Percentiles rank a stretch among this genome's conserved stretches.
Evolutionary conservation across 805 yeast species (phyloP).

Genomic region (Lachancea waltii): DNA sequence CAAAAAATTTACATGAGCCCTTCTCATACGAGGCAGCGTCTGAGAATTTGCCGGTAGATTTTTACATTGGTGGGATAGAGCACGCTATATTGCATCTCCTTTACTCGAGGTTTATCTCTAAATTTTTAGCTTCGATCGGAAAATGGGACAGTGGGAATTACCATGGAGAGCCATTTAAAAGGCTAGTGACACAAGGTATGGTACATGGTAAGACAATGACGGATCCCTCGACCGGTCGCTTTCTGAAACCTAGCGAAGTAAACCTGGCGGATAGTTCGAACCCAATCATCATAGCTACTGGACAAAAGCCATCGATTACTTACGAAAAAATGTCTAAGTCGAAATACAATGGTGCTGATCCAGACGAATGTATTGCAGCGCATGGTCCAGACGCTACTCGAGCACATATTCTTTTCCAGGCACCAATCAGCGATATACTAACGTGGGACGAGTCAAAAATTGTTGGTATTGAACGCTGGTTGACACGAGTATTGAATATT

Average conservation of each 20-base stretch:
- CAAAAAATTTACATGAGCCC: slow-evolving; percentile 50
- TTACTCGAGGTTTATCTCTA: slow-evolving; percentile 79
- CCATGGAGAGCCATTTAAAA: slow-evolving; percentile 74
- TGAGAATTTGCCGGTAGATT: slow-evolving; percentile 70
- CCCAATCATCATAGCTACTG: slow-evolving; percentile 46
- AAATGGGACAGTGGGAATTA: slow-evolving; percentile 55
- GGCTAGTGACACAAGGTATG: slow-evolving; percentile 92
- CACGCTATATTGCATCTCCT: slow-evolving; percentile 91
- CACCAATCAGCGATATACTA: slow-evolving; percentile 75
- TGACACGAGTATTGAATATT: slow-evolving; percentile 46
- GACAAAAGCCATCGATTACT: slow-evolving; percentile 45
- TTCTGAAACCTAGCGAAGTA: slow-evolving; percentile 73
- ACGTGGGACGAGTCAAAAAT: slow-evolving; percentile 90
- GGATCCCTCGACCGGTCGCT: slow-evolving; percentile 67
- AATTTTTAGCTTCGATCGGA: slow-evolving; percentile 63
- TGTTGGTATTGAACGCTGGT: slow-evolving; percentile 84
- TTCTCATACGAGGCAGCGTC: slow-evolving; percentile 48
- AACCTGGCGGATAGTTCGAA: slow-evolving; percentile 36
- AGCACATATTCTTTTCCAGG: slow-evolving; percentile 88
- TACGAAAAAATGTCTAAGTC: slow-evolving; percentile 97
- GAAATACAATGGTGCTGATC: slow-evolving; percentile 91
- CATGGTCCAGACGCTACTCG: slow-evolving; percentile 94
- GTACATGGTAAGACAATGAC: slow-evolving; percentile 84
- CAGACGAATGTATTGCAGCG: slow-evolving; percentile 58
- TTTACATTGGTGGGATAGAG: slow-evolving; percentile 92